Evolutionary conservation across 208 protist genomes (phyloP), one percentile per base, ranked within the genome.

Genomic region (Leishmania aethiopica): DNA sequence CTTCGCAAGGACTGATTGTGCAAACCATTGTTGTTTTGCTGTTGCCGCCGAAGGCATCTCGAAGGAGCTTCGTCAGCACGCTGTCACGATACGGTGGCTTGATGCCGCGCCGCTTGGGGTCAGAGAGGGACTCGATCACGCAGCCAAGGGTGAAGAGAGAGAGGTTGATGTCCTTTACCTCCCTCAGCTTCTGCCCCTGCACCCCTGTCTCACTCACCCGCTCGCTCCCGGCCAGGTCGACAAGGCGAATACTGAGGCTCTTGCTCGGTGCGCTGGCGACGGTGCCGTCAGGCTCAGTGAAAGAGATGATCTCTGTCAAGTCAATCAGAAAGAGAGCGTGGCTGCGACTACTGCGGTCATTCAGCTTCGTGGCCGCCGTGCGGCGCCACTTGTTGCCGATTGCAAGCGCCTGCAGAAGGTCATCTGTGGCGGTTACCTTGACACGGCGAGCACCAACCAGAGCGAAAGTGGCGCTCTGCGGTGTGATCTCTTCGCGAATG

Each of bases 21-120:
- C 89, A 95, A 78, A 98, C 83, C 84, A 98, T 93, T 66, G 94
- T 96, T 17, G 94, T 98, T 76, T 97, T 97, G 86, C 91, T 95
- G 86, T 97, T 97, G 69, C 96, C 94, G 59, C 93, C 96, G 77
- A 98, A 96, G 37, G 92, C 89, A 77, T 98, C 94, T 32, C 91
- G 88, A 8, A 98, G 88, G 13, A 98, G 83, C 78, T 97, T 97
- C 51, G 96, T 98, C 37, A 97, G 92, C 13, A 90, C 88, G 55
- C 92, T 96, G 64, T 96, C 90, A 53, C 96, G 90, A 86, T 97
- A 98, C 22, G 94, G 93, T 53, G 95, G 94, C 78, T 91, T 89
- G 74, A 95, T 93, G 45, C 89, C 86, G 49, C 93, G 88, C n/a
- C 88, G 87, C 79, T 87, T 82, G 32, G 74, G 22, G 82, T 96